Base-by-base conservation (phyloP, 2,329 filamentous ascomycete species). In the Aureobasidium uvarum region DNA sequence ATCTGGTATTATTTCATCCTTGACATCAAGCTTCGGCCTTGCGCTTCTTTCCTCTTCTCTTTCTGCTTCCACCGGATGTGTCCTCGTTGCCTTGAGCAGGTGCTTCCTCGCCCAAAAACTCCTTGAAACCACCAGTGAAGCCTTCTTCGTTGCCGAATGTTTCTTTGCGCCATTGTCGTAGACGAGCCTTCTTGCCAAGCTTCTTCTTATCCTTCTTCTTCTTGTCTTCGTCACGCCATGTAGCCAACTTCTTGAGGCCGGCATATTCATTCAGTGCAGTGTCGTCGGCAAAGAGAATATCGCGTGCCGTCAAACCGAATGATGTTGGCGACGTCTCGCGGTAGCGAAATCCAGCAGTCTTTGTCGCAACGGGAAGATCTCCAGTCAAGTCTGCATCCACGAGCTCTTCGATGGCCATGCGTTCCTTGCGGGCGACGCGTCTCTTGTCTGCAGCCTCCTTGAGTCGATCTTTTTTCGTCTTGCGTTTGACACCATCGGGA, bases 281-380 rank as follows among this genome's bases (percentile, higher is more conserved):
- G 79, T 99, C 95, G 51, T 89, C 89, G 0, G 93, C 91, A 70
- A 96, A 92, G 39, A 99, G 85, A 71, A 99, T 98, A 77, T 99
- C 95, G 67, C 88, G 86, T 1, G 93, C 83, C 0, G 91, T 96
- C 73, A 99, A 86, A 66, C 95, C 95, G 74, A 96, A 99, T 14
- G 89, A 86, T 64, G 89, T 89, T 0, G 95, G 94, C 0, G 91
- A 96, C 1, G 94, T 96, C 75, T 97, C 93, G 73, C 95, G 91
- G 81, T 99, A 99, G 65, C 91, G 89, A 85, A 99, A 99, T 36
- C 78, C 74, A 20, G 74, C 85, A 64, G 74, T 72, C n/a, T 80
- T 81, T 46, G 78, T 79, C 18, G 79, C 78, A 41, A 11, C 79
- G 80, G 55, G 77, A 81, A 87, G 80, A 66, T 91, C 87, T 66